Percentiles rank a stretch among this genome's conserved stretches.
Evolutionary conservation across 2,329 filamentous ascomycete species (phyloP).

Genomic region (Colletotrichum chlorophyti): DNA sequence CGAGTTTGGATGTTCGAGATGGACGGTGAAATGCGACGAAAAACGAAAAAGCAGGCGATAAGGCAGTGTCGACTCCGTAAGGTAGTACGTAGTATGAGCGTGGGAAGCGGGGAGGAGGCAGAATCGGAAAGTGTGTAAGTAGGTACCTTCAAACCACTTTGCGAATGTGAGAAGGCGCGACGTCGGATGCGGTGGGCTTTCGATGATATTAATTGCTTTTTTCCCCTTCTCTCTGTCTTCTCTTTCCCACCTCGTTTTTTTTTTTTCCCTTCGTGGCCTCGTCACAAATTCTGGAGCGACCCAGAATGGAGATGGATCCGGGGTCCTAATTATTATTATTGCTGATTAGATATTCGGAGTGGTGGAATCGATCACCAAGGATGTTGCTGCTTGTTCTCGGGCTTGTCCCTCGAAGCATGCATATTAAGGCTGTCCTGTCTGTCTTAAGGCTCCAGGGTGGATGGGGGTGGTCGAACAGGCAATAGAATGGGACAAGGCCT

Average conservation of each 20-base stretch:
- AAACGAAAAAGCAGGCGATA: too few relatives aligned
- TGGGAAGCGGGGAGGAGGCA: not conserved
- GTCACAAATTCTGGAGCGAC: conserved; percentile 13
- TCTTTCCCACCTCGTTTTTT: conserved; percentile 16
- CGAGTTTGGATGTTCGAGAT: too few relatives aligned
- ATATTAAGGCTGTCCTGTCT: conserved; percentile 30
- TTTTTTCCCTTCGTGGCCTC: conserved; percentile 3
- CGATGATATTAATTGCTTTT: conserved; percentile 19
- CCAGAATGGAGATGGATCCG: conserved; percentile 21
- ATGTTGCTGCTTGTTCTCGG: conserved; percentile 25
- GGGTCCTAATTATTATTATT: conserved; percentile 23
- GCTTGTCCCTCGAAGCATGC: conserved; percentile 19
- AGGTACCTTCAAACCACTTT: too few relatives aligned
- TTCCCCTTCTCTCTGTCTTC: not conserved
- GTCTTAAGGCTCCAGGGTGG: conserved; percentile 26
- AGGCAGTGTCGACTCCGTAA: too few relatives aligned
- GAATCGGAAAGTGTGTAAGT: conserved; percentile 1
- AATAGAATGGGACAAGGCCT: conserved; percentile 20
- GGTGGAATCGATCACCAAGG: conserved; percentile 28
- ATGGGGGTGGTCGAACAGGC: conserved; percentile 26
- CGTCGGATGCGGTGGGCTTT: conserved; percentile 1
- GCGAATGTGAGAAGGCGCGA: conserved; percentile 5
- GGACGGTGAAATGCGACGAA: too few relatives aligned
- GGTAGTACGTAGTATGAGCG: too few relatives aligned
- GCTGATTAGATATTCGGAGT: conserved; percentile 23